These are phyloP conservation scores for Verticillium albo-atrum DNA, from an alignment of 2,329 filamentous ascomycete species.

Conservation along the genomic window DNA sequence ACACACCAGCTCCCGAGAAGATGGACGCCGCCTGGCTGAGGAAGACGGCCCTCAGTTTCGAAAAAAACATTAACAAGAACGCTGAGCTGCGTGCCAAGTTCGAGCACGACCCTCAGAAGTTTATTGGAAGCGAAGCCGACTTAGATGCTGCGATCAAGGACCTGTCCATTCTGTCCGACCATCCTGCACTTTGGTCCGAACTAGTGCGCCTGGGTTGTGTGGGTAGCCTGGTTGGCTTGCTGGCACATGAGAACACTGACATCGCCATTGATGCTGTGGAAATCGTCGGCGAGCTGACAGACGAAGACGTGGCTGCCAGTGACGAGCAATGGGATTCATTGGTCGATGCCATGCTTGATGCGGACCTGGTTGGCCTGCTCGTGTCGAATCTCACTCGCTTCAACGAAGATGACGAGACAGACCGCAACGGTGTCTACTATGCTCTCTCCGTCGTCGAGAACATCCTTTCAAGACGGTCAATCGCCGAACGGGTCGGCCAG, in stretches of 20 bases:
- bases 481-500: conserved; percentile 68
- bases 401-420: conserved; percentile 67
- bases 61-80: conserved; percentile 88
- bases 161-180: conserved; percentile 81
- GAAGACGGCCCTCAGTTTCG: conserved; percentile 75
- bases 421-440: conserved; percentile 83
- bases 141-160: conserved; percentile 84
- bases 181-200: conserved; percentile 76
- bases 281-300: conserved; percentile 84
- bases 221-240: conserved; percentile 69
- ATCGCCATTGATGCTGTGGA: conserved; percentile 90
- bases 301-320: conserved; percentile 82
- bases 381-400: conserved; percentile 75
- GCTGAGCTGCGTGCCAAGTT: conserved; percentile 82
- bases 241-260: conserved; percentile 95
- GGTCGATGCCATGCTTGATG: conserved; percentile 61
- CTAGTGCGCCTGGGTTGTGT: conserved; percentile 73
- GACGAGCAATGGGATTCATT: conserved; percentile 77
- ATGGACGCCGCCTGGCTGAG: conserved; percentile 83
- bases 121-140: conserved; percentile 83
- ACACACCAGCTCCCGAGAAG: conserved; percentile 19
- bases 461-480: conserved; percentile 64
- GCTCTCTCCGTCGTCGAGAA: conserved; percentile 81
- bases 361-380: conserved; percentile 69
- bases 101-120: conserved; percentile 74